Evolutionary conservation across 805 yeast genomes (phyloP).

Genomic region (Zygosaccharomyces bisporus): DNA sequence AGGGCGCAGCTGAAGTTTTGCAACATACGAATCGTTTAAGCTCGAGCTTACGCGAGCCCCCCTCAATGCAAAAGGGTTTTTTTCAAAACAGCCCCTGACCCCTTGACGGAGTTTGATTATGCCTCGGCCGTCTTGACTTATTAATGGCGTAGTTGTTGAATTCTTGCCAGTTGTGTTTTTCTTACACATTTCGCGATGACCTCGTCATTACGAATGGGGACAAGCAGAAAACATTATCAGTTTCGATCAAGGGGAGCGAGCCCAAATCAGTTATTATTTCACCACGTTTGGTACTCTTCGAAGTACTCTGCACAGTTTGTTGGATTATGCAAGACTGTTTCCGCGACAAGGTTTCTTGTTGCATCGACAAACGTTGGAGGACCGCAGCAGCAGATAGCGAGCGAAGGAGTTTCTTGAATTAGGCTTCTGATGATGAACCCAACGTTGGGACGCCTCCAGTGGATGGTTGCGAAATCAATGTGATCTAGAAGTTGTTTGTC

Average conservation of each 20-base stretch:
- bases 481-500: neutral
- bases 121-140: neutral
- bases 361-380: conserved; percentile 57
- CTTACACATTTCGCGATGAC: neutral
- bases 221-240: neutral
- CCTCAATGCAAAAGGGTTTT: neutral
- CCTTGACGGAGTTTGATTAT: neutral
- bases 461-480: conserved; percentile 35
- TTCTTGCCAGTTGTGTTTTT: neutral
- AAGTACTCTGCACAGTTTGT: conserved; percentile 51
- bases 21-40: neutral
- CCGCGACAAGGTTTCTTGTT: conserved; percentile 46
- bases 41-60: neutral
- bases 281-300: conserved; percentile 78
- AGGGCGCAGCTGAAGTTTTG: neutral
- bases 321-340: conserved; percentile 37
- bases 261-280: neutral
- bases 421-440: conserved; percentile 39
- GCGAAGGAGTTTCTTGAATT: conserved; percentile 39
- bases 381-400: conserved; percentile 59
- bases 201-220: neutral
- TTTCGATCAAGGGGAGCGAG: neutral
- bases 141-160: neutral
- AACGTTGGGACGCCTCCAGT: conserved; percentile 47
- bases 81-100: neutral